Percentiles rank a stretch among this genome's conserved stretches.
These are phyloP conservation scores for Ogataea salicorniae DNA, from an alignment of 805 yeast species.

Conservation along the genomic window DNA sequence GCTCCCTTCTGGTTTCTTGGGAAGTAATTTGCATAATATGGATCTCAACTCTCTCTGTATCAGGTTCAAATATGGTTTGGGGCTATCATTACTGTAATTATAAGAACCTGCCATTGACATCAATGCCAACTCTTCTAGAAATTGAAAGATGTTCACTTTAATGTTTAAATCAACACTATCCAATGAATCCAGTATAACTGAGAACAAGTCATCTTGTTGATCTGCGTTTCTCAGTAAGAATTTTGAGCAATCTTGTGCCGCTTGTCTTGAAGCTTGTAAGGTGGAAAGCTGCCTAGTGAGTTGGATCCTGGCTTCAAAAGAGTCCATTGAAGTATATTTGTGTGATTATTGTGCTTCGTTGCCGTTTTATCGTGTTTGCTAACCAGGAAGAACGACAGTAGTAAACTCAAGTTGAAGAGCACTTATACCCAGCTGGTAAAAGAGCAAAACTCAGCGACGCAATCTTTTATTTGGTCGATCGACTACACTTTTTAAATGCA, in stretches of 20 bases:
- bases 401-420: too few relatives aligned
- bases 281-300: conserved; percentile 61
- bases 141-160: conserved; percentile 62
- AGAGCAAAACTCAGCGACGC: too few relatives aligned
- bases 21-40: conserved; percentile 34
- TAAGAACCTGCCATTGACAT: conserved; percentile 26
- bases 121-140: conserved; percentile 56
- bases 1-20: conserved; percentile 18
- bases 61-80: conserved; percentile 12
- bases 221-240: conserved; percentile 55
- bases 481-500: not conserved
- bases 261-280: conserved; percentile 58
- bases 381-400: not conserved
- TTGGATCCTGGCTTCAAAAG: conserved; percentile 79
- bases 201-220: conserved; percentile 61
- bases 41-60: conserved; percentile 30
- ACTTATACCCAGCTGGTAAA: too few relatives aligned
- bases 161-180: conserved; percentile 51
- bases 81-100: not conserved
- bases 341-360: too few relatives aligned
- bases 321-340: conserved; percentile 52
- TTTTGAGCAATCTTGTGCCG: conserved; percentile 46
- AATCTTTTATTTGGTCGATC: not conserved
- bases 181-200: conserved; percentile 59
- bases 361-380: too few relatives aligned